Conservation (phyloP, 495 filamentous ascomycete genomes). For the Penicillium crystallinum region DNA sequence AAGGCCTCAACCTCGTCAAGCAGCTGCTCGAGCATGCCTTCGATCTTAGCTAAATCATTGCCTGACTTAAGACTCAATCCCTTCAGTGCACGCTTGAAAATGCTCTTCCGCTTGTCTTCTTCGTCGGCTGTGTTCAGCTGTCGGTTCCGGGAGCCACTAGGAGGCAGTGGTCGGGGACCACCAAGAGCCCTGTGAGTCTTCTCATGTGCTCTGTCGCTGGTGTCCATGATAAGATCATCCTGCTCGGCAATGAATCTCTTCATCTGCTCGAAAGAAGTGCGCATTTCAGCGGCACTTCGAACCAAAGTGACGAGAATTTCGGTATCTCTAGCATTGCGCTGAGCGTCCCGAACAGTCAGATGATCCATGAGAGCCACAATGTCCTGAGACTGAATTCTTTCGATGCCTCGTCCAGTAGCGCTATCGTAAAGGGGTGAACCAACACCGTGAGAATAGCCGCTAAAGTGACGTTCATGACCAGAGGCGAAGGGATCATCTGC, state of each 20-base stretch:
- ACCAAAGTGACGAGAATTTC: constrained; percentile 95
- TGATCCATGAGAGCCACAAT: constrained; percentile 98
- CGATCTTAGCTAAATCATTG: constrained; percentile 85
- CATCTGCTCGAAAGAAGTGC: constrained; percentile 94
- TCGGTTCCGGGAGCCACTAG: constrained; percentile 38
- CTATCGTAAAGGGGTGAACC: constrained; percentile 86
- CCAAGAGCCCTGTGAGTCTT: constrained; percentile 74
- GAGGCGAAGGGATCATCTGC: constrained; percentile 54
- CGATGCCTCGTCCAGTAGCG: constrained; percentile 81
- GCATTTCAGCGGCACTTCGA: constrained; percentile 92
- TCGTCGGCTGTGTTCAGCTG: constrained; percentile 55
- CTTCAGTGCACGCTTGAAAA: constrained; percentile 87
- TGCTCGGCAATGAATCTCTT: constrained; percentile 85
- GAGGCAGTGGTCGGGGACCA: constrained; percentile 82
- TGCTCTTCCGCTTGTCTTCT: constrained; percentile 84
- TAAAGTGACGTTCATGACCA: constrained; percentile 66
- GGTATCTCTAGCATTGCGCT: constrained; percentile 93
- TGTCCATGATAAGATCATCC: constrained; percentile 75
- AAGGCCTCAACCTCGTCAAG: constrained; percentile 87
- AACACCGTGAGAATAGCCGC: constrained; percentile 76
- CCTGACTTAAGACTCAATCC: constrained; percentile 79
- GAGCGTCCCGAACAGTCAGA: constrained; percentile 93
- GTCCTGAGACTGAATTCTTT: constrained; percentile 93
- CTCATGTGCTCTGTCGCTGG: constrained; percentile 81
- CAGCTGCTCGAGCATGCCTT: constrained; percentile 90